phyloP scores from a whole-genome alignment of 2,329 filamentous ascomycete species.

The Thielaviopsis punctulata region DNA sequence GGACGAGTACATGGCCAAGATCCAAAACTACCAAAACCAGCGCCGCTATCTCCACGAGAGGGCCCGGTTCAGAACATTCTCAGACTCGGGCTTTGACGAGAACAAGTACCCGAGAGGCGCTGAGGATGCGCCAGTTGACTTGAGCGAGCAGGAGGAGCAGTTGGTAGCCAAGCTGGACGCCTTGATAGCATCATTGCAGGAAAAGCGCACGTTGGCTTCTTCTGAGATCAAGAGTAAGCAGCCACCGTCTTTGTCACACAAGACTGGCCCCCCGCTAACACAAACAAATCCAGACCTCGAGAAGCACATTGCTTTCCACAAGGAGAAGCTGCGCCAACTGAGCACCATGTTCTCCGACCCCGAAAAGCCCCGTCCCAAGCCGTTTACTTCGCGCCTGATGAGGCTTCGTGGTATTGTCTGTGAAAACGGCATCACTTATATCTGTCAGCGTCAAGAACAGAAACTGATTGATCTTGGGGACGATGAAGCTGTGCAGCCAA shows the following conservation, averaged over 20 bases:
- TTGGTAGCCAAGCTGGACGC: constrained; percentile 14
- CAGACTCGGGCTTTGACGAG: constrained; percentile 22
- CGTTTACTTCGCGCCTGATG: constrained; percentile 29
- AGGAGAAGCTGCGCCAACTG: constrained; percentile 22
- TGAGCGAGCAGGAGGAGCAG: constrained; percentile 19
- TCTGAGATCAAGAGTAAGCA: constrained; percentile 4
- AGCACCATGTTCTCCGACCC: constrained; percentile 24
- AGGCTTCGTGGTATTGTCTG: constrained; percentile 34
- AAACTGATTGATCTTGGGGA: constrained; percentile 27
- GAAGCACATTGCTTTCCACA: constrained; percentile 4
- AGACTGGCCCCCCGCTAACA: neutral
- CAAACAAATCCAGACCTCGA: constrained; percentile 2
- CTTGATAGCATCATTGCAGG: constrained; percentile 17
- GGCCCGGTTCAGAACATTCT: constrained; percentile 22
- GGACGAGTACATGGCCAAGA: neutral
- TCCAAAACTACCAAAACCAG: constrained; percentile 13
- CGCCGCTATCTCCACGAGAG: constrained; percentile 21
- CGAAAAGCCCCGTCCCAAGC: constrained; percentile 21
- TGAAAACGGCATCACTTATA: constrained; percentile 29
- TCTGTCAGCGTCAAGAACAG: constrained; percentile 28
- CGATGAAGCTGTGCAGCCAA: constrained; percentile 13
- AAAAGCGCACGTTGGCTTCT: neutral
- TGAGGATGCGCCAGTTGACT: constrained; percentile 22
- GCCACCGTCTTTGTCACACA: neutral
- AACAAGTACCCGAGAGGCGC: constrained; percentile 22